Base-by-base conservation (phyloP, 2,329 filamentous ascomycete genomes). In the Beauveria bassiana region DNA sequence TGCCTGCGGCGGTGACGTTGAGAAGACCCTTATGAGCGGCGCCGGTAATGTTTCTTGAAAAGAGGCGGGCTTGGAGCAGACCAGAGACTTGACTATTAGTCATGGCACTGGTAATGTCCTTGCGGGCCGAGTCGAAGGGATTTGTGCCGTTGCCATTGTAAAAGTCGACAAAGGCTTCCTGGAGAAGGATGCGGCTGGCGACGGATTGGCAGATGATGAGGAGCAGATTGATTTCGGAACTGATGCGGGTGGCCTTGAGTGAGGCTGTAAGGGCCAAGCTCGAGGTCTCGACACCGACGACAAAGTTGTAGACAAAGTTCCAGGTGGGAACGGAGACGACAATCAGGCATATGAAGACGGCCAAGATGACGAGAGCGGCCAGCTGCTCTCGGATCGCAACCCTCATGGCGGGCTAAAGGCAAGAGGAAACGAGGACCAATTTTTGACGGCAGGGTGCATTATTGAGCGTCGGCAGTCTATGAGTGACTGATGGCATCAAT, bases 311-410 rank as follows among this genome's bases (percentile, higher is more conserved):
- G 68, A 85, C 81, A 66, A 79, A 85, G 62, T 84, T 73, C 81
- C 81, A 85, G 72, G 87, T 90, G 68, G 92, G 90, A 64, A 96
- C 83, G n/a, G 91, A 86, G 64, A 96, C 82, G 65, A 96, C 86
- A 61, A 88, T 85, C 64, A 96, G 82, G 59, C 88, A 87, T 62
- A 89, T 77, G 61, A 96, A 81, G 57, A 91, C 87, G 63, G 89
- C 85, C 64, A 91, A 70, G 66, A 96, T 79, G 70, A 96, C 90
- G 66, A 96, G 81, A 73, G 87, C 81, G 66, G 86, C 90, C 68
- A 97, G 82, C 82, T 97, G 93, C 77, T 93, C 88, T 66, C 91
- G 85, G 70, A 96, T 96, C 62, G 89, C 88, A 73, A 96, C 85
- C 74, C 91, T 86, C 90, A 96, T 93, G 65, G 63, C 71, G 64